These are phyloP conservation scores for Ophiostoma piceae DNA, from an alignment of 2,329 filamentous ascomycete genomes.

Conservation along the genomic window DNA sequence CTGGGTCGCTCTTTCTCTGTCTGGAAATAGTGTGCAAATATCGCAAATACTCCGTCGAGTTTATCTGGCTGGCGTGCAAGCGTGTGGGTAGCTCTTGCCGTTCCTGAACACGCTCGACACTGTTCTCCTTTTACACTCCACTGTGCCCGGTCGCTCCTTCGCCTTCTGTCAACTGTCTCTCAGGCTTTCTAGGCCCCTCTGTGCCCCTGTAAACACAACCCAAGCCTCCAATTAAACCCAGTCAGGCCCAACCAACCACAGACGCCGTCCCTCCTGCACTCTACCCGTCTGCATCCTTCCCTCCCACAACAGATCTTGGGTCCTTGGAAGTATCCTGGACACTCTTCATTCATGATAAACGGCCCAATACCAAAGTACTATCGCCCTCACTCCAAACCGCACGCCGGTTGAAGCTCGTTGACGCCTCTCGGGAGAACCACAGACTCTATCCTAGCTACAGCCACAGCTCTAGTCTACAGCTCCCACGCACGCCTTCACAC, in stretches of 20 bases:
- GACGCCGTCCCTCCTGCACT: background rate
- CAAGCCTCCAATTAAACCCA: background rate
- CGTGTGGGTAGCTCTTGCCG: background rate
- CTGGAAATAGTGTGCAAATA: constrained; percentile 13
- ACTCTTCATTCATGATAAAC: background rate
- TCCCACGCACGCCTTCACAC: background rate
- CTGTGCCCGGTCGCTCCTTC: background rate
- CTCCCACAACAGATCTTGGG: constrained; percentile 4
- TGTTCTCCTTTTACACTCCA: constrained; percentile 4
- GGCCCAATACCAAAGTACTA: background rate
- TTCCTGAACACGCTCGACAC: background rate
- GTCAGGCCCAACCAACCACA: background rate
- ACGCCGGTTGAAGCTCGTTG: background rate
- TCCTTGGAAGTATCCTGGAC: background rate
- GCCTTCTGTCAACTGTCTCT: background rate
- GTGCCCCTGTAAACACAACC: too few relatives aligned
- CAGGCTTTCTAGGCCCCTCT: too few relatives aligned
- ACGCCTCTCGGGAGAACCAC: background rate
- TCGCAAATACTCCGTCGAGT: constrained; percentile 5
- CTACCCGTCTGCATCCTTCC: background rate
- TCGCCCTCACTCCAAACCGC: background rate
- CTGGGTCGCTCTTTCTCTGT: constrained; percentile 14
- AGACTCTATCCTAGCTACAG: background rate
- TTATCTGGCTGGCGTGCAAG: background rate
- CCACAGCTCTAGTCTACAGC: background rate